A percentile compares a stretch with the other conserved stretches of the same genome.
Evolutionary conservation across 2,329 filamentous ascomycete species (phyloP).

Genomic region (Pseudophaeomoniella oleicola): DNA sequence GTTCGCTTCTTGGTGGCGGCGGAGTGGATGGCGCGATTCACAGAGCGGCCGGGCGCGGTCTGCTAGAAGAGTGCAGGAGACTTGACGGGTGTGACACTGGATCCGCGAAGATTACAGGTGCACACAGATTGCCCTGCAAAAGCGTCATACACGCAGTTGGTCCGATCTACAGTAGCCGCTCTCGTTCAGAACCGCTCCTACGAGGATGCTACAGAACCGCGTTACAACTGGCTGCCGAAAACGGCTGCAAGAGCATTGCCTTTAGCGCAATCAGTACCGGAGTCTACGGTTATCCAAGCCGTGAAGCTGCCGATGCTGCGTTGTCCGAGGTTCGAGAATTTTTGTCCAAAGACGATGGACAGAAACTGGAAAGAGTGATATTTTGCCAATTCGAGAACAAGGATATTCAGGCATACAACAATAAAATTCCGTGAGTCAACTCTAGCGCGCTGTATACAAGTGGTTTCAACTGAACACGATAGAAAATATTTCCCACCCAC

Average conservation of each 20-base stretch:
- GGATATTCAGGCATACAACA: slow-evolving; percentile 60
- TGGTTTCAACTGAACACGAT: no score
- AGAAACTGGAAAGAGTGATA: slow-evolving; percentile 53
- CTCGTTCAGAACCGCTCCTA: slow-evolving; percentile 26
- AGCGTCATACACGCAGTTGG: slow-evolving; percentile 87
- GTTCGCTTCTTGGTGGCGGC: slow-evolving; percentile 65
- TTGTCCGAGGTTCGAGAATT: slow-evolving; percentile 45
- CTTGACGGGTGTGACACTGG: slow-evolving; percentile 65
- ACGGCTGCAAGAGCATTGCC: slow-evolving; percentile 56
- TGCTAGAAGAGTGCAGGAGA: slow-evolving; percentile 56
- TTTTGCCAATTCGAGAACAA: slow-evolving; percentile 75
- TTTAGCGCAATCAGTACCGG: slow-evolving; percentile 82
- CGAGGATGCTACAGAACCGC: slow-evolving; percentile 55
- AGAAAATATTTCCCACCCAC: slow-evolving; percentile 36
- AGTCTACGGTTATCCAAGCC: slow-evolving; percentile 72
- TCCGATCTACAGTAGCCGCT: slow-evolving; percentile 49
- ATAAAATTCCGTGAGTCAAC: slow-evolving; percentile 56
- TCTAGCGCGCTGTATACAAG: no score
- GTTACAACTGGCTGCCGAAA: slow-evolving; percentile 55
- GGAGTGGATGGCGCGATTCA: slow-evolving; percentile 88
- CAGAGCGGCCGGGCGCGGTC: slow-evolving; percentile 54
- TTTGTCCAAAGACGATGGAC: slow-evolving; percentile 27
- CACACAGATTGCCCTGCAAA: slow-evolving; percentile 58
- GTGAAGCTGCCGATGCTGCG: slow-evolving; percentile 58
- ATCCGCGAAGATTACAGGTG: slow-evolving; percentile 66